A percentile compares a stretch with the other conserved stretches of the same genome.
Evolutionary conservation across 2,329 filamentous ascomycete species (phyloP).

Genomic region (Fusarium caatingaense): DNA sequence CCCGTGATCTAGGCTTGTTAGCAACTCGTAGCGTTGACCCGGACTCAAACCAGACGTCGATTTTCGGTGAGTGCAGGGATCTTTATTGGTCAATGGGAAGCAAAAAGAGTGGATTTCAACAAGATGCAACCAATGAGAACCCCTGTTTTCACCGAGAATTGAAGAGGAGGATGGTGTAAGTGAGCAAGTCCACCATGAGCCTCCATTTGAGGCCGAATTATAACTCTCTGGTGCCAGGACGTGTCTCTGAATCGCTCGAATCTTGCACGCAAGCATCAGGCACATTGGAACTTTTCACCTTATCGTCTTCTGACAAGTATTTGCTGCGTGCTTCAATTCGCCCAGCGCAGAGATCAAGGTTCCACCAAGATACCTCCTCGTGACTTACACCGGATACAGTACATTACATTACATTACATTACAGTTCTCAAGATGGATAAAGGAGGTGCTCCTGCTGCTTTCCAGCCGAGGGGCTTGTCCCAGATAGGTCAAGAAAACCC

Average conservation of each 20-base stretch:
- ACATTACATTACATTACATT: constrained; percentile 39
- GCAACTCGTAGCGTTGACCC: constrained; percentile 26
- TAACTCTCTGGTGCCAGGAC: constrained; percentile 55
- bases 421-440: constrained; percentile 53
- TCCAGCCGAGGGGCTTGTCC: constrained; percentile 49
- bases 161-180: constrained; percentile 53
- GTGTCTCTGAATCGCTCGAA: constrained; percentile 53
- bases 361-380: constrained; percentile 54
- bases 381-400: constrained; percentile 54
- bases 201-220: constrained; percentile 53
- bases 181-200: constrained; percentile 51
- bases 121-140: constrained; percentile 44
- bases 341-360: constrained; percentile 53
- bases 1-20: constrained; percentile 20
- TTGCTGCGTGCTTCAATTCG: constrained; percentile 53
- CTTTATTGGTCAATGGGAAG: constrained; percentile 44
- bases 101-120: constrained; percentile 24
- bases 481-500: constrained; percentile 52
- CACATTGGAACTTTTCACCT: constrained; percentile 56
- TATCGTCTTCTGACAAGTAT: constrained; percentile 53
- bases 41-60: constrained; percentile 18
- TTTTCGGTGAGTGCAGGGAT: constrained; percentile 47
- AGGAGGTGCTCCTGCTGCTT: constrained; percentile 34
- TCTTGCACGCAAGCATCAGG: constrained; percentile 54
- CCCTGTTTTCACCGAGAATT: constrained; percentile 33